Conservation (phyloP, 768 basidiomycete genomes). For the Daedaleopsis nitida region DNA sequence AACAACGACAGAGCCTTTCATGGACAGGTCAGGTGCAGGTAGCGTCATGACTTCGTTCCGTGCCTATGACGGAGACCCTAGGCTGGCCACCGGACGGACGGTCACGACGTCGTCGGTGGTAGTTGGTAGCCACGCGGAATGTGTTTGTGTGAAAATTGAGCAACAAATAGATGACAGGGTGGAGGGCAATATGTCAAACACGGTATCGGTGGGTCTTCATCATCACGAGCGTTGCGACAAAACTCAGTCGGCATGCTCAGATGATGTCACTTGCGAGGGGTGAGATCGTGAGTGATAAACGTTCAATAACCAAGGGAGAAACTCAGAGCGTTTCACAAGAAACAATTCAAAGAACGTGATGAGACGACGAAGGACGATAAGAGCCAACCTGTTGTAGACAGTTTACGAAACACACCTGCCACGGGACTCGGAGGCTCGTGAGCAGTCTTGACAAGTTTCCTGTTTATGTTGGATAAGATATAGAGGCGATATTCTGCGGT, state of each 20-base stretch:
- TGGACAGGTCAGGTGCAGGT: slow-evolving; percentile 5
- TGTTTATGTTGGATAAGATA: too few species aligned
- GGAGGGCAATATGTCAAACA: slow-evolving; percentile 7
- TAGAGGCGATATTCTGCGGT: too few species aligned
- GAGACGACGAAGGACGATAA: too few species aligned
- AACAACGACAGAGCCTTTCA: not conserved
- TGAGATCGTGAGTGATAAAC: too few species aligned
- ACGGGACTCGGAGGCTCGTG: too few species aligned
- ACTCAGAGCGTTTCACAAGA: too few species aligned
- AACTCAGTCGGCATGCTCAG: not conserved
- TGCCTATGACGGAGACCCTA: not conserved
- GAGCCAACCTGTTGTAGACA: too few species aligned
- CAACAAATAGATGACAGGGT: slow-evolving; percentile 1
- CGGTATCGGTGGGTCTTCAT: slow-evolving; percentile 2
- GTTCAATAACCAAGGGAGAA: too few species aligned
- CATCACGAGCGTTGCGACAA: not conserved
- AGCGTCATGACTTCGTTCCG: not conserved
- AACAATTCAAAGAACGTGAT: too few species aligned
- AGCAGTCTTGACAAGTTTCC: too few species aligned
- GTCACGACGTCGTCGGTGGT: not conserved
- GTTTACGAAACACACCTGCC: too few species aligned
- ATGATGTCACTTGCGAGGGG: not conserved
- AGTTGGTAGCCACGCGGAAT: too few species aligned
- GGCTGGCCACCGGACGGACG: not conserved
- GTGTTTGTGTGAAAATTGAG: not conserved